Percentiles rank a stretch among this genome's conserved stretches.
These are phyloP conservation scores for Pulicaria dysenterica DNA, from an alignment of 129 eudicot species.

Conservation along the genomic window DNA sequence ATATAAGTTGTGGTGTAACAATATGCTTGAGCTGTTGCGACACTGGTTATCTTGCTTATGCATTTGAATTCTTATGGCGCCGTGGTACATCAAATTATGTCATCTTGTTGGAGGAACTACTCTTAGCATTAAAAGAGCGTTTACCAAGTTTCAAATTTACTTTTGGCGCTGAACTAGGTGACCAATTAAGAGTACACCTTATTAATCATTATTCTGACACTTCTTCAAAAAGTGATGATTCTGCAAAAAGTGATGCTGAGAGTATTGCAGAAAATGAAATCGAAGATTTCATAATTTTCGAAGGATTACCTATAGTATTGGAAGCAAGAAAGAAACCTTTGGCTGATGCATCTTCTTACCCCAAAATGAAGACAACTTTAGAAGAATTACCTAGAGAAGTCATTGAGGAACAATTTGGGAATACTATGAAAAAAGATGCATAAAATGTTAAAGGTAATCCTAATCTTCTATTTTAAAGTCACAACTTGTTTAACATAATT, in stretches of 20 bases:
- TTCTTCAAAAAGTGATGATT: no score
- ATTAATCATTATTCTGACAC: no score
- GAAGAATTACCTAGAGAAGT: background rate
- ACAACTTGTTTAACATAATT: background rate
- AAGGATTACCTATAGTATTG: background rate
- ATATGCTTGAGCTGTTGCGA: conserved; percentile 17
- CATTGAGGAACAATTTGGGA: conserved; percentile 5
- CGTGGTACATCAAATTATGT: no score
- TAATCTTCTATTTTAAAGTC: background rate
- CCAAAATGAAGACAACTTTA: conserved; percentile 2
- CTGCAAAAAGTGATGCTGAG: background rate
- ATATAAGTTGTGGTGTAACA: background rate
- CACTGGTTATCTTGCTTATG: background rate
- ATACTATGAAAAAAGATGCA: conserved; percentile 8
- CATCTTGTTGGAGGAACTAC: background rate
- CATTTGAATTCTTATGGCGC: background rate
- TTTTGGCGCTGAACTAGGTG: conserved; percentile 1
- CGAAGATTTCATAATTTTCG: background rate
- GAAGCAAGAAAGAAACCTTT: conserved; percentile 1
- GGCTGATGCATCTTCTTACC: no score
- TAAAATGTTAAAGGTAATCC: conserved; percentile 2
- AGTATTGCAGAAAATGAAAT: background rate
- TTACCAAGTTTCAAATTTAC: conserved; percentile 22
- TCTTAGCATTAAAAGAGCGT: background rate
- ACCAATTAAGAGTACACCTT: background rate